Conservation (phyloP, 2,329 filamentous ascomycete species). For the Aspergillus awamori region DNA sequence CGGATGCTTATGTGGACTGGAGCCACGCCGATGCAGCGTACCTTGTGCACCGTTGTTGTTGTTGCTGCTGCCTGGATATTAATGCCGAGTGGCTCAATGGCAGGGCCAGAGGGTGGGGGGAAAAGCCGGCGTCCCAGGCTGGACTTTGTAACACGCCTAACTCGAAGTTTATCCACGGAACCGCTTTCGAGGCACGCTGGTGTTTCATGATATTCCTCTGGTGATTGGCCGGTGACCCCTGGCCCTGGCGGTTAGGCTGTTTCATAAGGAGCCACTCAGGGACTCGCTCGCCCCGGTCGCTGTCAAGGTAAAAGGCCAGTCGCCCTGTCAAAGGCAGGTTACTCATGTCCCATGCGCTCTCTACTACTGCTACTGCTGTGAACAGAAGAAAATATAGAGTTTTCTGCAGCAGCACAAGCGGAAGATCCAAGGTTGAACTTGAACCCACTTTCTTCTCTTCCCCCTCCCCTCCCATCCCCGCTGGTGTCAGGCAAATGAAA, state of each 20-base stretch:
- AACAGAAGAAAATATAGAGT: neutral
- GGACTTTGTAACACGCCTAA: neutral
- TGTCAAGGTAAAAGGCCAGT: neutral
- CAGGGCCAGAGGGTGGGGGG: neutral
- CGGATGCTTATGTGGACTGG: neutral
- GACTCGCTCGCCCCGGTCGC: neutral
- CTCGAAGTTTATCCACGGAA: neutral
- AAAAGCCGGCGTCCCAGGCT: neutral
- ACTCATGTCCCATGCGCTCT: neutral
- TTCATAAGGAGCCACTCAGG: conserved; percentile 1
- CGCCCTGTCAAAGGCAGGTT: conserved; percentile 5
- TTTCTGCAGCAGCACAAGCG: conserved; percentile 5
- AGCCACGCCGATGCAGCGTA: no score
- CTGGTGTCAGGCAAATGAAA: conserved; percentile 25
- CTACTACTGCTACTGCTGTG: conserved; percentile 3
- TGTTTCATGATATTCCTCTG: neutral
- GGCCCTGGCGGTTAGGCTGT: conserved; percentile 4
- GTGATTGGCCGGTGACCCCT: neutral
- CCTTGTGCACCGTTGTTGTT: neutral
- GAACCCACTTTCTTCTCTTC: conserved; percentile 6
- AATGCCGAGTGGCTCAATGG: neutral
- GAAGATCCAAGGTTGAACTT: neutral
- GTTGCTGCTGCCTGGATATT: neutral
- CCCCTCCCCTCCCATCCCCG: neutral
- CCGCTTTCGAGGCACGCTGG: neutral